Conservation (phyloP, 306 rosid genomes). For the Rosa persica region DNA sequence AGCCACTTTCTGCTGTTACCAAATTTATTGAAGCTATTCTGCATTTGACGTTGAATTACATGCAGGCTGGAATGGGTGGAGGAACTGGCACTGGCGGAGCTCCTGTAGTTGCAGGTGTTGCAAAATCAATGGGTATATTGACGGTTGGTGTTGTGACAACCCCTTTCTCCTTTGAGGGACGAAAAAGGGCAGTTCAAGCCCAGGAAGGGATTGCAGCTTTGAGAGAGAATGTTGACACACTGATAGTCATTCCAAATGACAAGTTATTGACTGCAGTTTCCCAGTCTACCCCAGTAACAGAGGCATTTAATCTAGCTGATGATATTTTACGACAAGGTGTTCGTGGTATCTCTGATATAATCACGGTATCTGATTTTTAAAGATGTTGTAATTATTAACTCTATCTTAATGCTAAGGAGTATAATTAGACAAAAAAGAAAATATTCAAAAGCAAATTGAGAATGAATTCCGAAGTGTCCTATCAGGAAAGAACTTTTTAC, state of each 20-base stretch:
- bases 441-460: background rate
- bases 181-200: conserved; percentile 98
- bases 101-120: conserved; percentile 91
- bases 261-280: conserved; percentile 95
- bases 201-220: conserved; percentile 99
- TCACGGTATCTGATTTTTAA: conserved; percentile 63
- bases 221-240: conserved; percentile 92
- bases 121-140: conserved; percentile 95
- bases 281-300: conserved; percentile 95
- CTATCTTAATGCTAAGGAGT: background rate
- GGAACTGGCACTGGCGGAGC: conserved; percentile 99
- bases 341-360: conserved; percentile 98
- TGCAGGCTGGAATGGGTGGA: conserved; percentile 99
- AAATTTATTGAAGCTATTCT: background rate
- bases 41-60: conserved; percentile 8
- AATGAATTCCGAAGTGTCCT: background rate
- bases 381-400: background rate
- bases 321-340: conserved; percentile 99
- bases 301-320: conserved; percentile 97
- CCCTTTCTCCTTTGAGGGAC: conserved; percentile 96
- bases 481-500: background rate
- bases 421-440: background rate
- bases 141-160: conserved; percentile 99
- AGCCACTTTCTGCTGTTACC: background rate
- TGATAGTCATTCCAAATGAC: conserved; percentile 98